phyloP scores from a whole-genome alignment of 768 basidiomycete species.

The Cyclocybe aegerita region DNA sequence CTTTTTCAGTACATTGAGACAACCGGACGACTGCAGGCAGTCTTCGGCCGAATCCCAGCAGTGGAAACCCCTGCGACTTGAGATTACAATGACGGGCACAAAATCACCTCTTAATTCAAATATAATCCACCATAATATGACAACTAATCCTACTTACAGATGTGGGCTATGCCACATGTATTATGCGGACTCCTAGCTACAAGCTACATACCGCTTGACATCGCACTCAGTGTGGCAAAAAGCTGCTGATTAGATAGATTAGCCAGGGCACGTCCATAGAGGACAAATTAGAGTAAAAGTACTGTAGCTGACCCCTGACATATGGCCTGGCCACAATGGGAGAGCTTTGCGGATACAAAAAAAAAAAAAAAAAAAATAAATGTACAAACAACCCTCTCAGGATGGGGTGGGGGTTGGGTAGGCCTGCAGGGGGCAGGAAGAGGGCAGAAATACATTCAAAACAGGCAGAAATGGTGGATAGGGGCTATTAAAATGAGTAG shows the following conservation, averaged over 20 bases:
- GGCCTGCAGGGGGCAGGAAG: too few relatives aligned
- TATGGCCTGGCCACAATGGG: constrained; percentile 2
- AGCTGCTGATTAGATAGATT: not conserved
- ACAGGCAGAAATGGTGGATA: too few relatives aligned
- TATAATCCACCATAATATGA: too few relatives aligned
- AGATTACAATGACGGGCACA: not conserved
- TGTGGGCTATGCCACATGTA: constrained; percentile 1
- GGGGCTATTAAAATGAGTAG: too few relatives aligned
- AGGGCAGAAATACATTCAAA: too few relatives aligned
- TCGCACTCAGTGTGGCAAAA: not conserved
- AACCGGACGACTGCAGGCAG: not conserved
- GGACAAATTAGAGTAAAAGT: not conserved
- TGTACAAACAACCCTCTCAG: too few relatives aligned
- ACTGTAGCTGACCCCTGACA: not conserved
- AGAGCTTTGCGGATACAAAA: constrained; percentile 1
- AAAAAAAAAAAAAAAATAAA: too few relatives aligned
- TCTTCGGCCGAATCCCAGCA: not conserved
- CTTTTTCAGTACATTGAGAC: not conserved
- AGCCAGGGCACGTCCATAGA: not conserved
- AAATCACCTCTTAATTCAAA: too few relatives aligned
- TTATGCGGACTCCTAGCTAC: not conserved
- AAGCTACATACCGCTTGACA: not conserved
- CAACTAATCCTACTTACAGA: not conserved
- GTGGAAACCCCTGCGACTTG: not conserved
- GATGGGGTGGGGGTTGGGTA: too few relatives aligned